These are phyloP conservation scores for Crithidia thermophila DNA, from an alignment of 208 protist species.

Conservation along the genomic window DNA sequence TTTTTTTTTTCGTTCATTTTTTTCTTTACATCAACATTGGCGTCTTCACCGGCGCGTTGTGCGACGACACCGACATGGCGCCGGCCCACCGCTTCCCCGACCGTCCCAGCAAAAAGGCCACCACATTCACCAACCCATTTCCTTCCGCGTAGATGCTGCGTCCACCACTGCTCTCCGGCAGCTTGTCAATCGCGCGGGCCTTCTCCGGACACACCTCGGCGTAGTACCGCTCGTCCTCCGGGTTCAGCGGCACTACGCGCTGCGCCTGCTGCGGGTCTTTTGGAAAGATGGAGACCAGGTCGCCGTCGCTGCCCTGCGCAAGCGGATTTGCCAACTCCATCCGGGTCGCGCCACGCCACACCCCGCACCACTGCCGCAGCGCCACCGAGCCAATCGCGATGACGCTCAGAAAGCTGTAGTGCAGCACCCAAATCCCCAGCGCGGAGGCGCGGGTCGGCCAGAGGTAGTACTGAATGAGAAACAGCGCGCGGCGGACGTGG, in stretches of 20 bases:
- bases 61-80: constrained; percentile 61
- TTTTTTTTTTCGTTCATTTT: not conserved
- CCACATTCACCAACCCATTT: constrained; percentile 51
- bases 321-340: constrained; percentile 80
- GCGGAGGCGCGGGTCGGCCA: constrained; percentile 48
- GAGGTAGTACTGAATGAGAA: constrained; percentile 49
- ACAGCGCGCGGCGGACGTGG: constrained; percentile 18
- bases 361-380: constrained; percentile 54
- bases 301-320: constrained; percentile 56
- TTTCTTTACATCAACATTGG: constrained; percentile 31
- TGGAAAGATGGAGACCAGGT: constrained; percentile 70
- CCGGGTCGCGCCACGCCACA: constrained; percentile 52
- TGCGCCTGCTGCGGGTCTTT: constrained; percentile 22
- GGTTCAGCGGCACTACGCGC: constrained; percentile 22
- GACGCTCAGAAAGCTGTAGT: constrained; percentile 39
- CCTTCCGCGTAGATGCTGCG: constrained; percentile 57
- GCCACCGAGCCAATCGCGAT: constrained; percentile 20
- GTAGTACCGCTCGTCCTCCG: constrained; percentile 51
- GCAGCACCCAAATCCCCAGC: constrained; percentile 64
- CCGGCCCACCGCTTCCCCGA: constrained; percentile 40
- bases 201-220: constrained; percentile 38
- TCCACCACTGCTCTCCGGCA: constrained; percentile 1
- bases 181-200: constrained; percentile 5
- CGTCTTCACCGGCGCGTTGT: constrained; percentile 52
- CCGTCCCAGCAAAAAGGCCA: constrained; percentile 34